Conservation (phyloP, 2,329 filamentous ascomycete genomes). For the Cladophialophora carrionii region DNA sequence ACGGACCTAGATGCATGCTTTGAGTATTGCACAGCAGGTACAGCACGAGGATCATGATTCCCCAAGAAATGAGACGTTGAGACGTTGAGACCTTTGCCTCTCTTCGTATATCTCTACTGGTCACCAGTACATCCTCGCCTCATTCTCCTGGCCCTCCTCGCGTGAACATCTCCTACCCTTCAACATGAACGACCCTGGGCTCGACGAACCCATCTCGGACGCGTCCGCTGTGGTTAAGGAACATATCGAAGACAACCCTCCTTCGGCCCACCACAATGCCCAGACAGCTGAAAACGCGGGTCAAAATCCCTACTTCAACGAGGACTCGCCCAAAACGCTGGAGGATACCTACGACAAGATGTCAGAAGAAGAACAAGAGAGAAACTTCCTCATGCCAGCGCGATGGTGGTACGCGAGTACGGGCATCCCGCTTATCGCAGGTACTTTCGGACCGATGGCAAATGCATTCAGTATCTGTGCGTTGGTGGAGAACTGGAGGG, state of each 20-base stretch:
- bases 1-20: background rate
- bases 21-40: background rate
- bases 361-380: conserved; percentile 35
- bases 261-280: conserved; percentile 15
- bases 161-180: background rate
- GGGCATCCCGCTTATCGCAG: conserved; percentile 60
- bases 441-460: conserved; percentile 60
- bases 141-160: background rate
- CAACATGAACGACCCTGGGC: conserved; percentile 58
- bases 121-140: background rate
- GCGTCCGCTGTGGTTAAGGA: conserved; percentile 53
- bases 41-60: background rate
- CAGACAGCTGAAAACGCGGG: conserved; percentile 1
- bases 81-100: background rate
- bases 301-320: conserved; percentile 41
- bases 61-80: background rate
- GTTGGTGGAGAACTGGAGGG: conserved; percentile 60
- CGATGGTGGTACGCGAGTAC: conserved; percentile 66
- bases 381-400: conserved; percentile 39
- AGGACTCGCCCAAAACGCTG: background rate
- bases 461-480: conserved; percentile 61
- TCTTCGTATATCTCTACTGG: background rate
- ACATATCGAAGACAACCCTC: conserved; percentile 43
- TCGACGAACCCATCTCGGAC: conserved; percentile 55
- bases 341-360: conserved; percentile 18